Conservation (phyloP, 768 basidiomycete species). For the Termitomyces sp. region DNA sequence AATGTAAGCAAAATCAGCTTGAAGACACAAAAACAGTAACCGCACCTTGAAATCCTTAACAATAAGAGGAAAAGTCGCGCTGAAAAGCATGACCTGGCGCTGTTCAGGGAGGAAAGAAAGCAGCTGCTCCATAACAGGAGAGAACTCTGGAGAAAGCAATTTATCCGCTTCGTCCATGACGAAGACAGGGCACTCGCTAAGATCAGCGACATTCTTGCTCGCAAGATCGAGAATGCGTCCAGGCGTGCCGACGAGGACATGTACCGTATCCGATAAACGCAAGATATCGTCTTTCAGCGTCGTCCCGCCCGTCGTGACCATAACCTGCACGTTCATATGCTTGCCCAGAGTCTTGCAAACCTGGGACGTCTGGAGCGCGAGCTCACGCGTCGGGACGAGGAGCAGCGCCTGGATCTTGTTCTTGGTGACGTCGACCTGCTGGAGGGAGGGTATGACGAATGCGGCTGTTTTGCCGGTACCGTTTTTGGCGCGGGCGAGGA, state of each 20-base stretch:
- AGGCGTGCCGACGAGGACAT: constrained; percentile 96
- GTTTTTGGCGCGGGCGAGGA: constrained; percentile 94
- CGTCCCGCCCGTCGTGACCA: constrained; percentile 99
- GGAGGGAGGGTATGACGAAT: constrained; percentile 95
- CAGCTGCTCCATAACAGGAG: constrained; percentile 96
- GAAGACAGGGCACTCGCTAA: constrained; percentile 91
- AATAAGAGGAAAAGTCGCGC: constrained; percentile 97
- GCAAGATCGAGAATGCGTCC: constrained; percentile 94
- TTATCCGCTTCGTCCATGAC: constrained; percentile 99
- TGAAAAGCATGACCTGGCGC: constrained; percentile 98
- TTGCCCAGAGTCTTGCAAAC: constrained; percentile 97
- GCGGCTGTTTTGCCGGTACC: constrained; percentile 98
- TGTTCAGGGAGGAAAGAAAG: constrained; percentile 77
- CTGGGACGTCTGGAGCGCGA: constrained; percentile 97
- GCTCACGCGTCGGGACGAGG: constrained; percentile 97
- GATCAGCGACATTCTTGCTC: constrained; percentile 88
- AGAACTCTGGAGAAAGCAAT: constrained; percentile 93
- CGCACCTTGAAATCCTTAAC: constrained; percentile 97
- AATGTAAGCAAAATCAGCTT: constrained; percentile 5
- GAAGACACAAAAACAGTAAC: not conserved
- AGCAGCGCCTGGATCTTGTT: constrained; percentile 93
- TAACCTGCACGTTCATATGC: constrained; percentile 93
- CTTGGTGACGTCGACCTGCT: constrained; percentile 80
- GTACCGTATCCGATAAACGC: constrained; percentile 82
- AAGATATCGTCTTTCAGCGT: constrained; percentile 98